phyloP scores from a whole-genome alignment of 2,329 filamentous ascomycete species.

The Pseudogymnoascus sp. region DNA sequence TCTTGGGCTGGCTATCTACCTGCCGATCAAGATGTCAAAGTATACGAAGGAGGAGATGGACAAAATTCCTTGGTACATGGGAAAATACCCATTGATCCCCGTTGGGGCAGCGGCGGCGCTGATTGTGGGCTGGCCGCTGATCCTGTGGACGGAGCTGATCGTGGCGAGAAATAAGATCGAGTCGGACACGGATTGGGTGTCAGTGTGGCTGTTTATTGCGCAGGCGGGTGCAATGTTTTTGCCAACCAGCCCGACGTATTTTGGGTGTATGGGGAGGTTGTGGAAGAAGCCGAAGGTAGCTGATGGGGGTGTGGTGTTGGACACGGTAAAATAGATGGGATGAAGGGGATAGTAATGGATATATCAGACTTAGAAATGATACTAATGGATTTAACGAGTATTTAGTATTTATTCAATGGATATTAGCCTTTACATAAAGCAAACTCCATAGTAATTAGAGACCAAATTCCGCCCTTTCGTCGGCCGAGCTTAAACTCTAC shows the following conservation, averaged over 20 bases:
- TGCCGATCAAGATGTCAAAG: not conserved
- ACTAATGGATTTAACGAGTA: not conserved
- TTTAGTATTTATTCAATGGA: not conserved
- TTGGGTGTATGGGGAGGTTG: not conserved
- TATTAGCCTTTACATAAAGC: not conserved
- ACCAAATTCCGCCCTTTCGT: not conserved
- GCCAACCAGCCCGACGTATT: slow-evolving; percentile 12
- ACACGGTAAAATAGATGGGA: not conserved
- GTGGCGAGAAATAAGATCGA: slow-evolving; percentile 9
- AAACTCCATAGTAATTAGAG: not conserved
- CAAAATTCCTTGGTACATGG: not conserved
- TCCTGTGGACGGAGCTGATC: slow-evolving; percentile 9
- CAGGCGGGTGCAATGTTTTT: slow-evolving; percentile 10
- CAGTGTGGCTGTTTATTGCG: slow-evolving; percentile 7
- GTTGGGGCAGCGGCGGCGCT: not conserved
- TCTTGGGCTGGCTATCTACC: not conserved
- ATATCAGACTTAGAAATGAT: not conserved
- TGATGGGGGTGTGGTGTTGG: not conserved
- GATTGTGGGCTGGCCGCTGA: slow-evolving; percentile 1
- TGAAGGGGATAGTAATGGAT: not conserved
- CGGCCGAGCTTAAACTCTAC: not conserved
- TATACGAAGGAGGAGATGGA: not conserved
- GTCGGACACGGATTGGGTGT: slow-evolving; percentile 9
- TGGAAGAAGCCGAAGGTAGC: not conserved
- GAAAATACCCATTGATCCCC: not conserved